Evolutionary conservation across 352 stramenopile species (phyloP), one percentile per base, ranked within the genome.

Genomic region (Phytophthora sp.): DNA sequence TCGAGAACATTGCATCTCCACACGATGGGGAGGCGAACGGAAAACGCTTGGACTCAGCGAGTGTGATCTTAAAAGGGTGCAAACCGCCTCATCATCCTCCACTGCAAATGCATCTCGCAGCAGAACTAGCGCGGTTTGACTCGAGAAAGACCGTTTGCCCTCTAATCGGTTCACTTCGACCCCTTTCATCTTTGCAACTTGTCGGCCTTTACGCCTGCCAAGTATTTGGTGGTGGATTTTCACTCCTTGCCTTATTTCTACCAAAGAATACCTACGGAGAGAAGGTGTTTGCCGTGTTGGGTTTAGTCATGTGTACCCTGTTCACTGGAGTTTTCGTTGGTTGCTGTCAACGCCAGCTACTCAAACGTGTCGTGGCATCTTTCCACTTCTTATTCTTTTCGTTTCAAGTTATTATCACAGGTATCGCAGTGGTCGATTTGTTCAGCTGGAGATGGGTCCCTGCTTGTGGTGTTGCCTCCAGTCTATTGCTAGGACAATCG

Each of bases 261-360:
- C 37, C 23, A 13, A 48, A n/a, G n/a, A n/a, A 23, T 10, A 26
- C 5, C 15, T 4, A 7, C 27, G n/a, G 50, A 58, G n/a, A n/a
- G n/a, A n/a, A n/a, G 18, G 50, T 24, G 23, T 20, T 48, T 20
- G 35, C 50, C 10, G 26, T 49, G 2, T 20, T 41, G n/a, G n/a
- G n/a, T n/a, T n/a, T n/a, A n/a, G n/a, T n/a, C n/a, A n/a, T 10
- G 32, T 24, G 15, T 26, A 15, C 20, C 9, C 3, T 58, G 2
- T 34, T 38, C 21, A 15, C 8, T 18, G 24, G 23, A 4, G 26
- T 58, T 2, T 26, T 27, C 2, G 5, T 34, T 5, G 41, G 50
- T n/a, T 58, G 50, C 17, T 58, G 27, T 18, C 50, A 58, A 27
- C 41, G 52, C 12, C 52, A 61, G n/a, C 24, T 61, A 11, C 52